A percentile compares a stretch with the other conserved stretches of the same genome.
phyloP scores from a whole-genome alignment of 73 alveolate species.

The Stentor coeruleus region DNA sequence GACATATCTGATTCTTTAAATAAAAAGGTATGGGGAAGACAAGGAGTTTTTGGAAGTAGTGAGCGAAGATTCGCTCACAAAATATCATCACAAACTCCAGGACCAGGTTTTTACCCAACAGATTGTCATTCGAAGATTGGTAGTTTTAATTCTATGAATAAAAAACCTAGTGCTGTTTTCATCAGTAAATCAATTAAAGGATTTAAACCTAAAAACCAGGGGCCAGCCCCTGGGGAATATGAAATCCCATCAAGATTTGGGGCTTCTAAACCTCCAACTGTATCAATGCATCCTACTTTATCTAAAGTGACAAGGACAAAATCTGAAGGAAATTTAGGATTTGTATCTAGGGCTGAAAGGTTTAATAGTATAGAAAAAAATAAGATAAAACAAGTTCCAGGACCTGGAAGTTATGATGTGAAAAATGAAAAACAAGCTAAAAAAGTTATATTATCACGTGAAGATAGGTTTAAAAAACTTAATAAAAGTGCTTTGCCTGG shows the following conservation, averaged over 20 bases:
- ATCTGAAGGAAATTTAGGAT: constrained; percentile 10
- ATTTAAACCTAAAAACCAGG: background rate
- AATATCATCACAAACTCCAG: background rate
- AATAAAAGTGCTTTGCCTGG: constrained; percentile 32
- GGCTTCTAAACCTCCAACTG: constrained; percentile 41
- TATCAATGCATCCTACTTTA: constrained; percentile 44
- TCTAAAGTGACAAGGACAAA: background rate
- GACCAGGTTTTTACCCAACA: constrained; percentile 29
- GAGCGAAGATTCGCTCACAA: constrained; percentile 50
- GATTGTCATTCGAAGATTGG: constrained; percentile 15
- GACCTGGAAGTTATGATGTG: constrained; percentile 41
- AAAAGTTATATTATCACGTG: constrained; percentile 9
- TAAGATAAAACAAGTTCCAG: constrained; percentile 30
- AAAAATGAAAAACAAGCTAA: background rate
- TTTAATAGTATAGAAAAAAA: constrained; percentile 26
- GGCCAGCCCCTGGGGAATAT: constrained; percentile 71
- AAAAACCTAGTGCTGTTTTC: background rate
- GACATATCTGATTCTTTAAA: constrained; percentile 34
- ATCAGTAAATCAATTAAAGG: background rate
- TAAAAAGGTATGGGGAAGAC: constrained; percentile 58
- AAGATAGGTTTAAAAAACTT: constrained; percentile 36
- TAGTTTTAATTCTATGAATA: no score
- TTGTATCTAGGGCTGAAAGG: constrained; percentile 41
- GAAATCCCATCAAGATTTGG: constrained; percentile 38
- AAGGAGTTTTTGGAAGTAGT: constrained; percentile 71